Conservation (phyloP, 129 eudicot genomes). For the Ambrosia trifida region DNA sequence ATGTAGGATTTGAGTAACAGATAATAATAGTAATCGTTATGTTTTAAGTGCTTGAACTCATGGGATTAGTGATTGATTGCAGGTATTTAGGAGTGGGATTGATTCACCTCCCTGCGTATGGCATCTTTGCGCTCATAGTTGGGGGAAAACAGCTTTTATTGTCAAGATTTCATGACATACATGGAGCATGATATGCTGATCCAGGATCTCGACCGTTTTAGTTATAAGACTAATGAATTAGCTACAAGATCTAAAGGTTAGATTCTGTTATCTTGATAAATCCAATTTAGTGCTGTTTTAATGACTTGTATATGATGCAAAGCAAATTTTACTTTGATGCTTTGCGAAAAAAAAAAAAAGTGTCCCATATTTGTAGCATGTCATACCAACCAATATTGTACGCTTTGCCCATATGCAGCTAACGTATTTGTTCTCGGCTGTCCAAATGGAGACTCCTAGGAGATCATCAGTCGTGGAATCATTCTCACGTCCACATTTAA, state of each 20-base stretch:
- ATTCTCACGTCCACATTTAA: too few species aligned
- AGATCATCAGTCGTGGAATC: too few species aligned
- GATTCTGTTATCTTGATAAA: conserved; percentile 12
- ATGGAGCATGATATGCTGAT: conserved; percentile 32
- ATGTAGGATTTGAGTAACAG: neutral
- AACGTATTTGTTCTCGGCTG: too few species aligned
- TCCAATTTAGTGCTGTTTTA: neutral
- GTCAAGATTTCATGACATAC: conserved; percentile 46
- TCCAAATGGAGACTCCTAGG: too few species aligned
- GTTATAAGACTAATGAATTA: conserved; percentile 10
- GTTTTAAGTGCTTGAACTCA: conserved; percentile 1
- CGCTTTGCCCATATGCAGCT: too few species aligned
- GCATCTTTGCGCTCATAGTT: conserved; percentile 50
- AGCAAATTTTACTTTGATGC: too few species aligned
- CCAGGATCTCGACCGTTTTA: conserved; percentile 7
- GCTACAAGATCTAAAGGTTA: conserved; percentile 25
- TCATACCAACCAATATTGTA: too few species aligned
- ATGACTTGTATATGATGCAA: neutral
- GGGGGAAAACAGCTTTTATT: conserved; percentile 51
- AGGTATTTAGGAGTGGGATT: conserved; percentile 85
- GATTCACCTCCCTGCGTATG: conserved; percentile 72
- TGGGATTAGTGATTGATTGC: conserved; percentile 28
- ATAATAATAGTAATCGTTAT: neutral
- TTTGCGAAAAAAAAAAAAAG: too few species aligned
- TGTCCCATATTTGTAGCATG: too few species aligned